These are phyloP conservation scores for Achaetomiella virescens DNA, from an alignment of 495 filamentous ascomycete genomes.

Conservation along the genomic window DNA sequence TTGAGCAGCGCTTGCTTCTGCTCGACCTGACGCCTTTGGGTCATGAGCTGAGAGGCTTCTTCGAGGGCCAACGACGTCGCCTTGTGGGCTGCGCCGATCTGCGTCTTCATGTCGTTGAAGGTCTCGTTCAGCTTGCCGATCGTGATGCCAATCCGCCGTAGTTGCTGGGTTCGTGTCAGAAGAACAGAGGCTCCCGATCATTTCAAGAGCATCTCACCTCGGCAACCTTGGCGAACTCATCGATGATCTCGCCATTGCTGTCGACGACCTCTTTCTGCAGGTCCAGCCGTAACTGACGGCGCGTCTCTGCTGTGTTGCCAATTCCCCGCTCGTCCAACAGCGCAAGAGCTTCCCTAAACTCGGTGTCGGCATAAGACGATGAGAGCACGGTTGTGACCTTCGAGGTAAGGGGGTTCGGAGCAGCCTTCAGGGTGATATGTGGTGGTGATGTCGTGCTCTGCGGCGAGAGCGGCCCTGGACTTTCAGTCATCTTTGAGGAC, in stretches of 20 bases:
- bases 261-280: conserved; percentile 90
- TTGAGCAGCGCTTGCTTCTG: conserved; percentile 79
- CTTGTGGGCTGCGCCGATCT: conserved; percentile 65
- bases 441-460: conserved; percentile 10
- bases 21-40: conserved; percentile 69
- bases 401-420: conserved; percentile 29
- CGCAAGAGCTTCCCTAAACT: conserved; percentile 79
- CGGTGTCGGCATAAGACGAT: conserved; percentile 84
- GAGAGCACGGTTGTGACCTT: conserved; percentile 83
- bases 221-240: conserved; percentile 84
- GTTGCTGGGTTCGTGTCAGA: conserved; percentile 49
- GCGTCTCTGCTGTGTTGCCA: conserved; percentile 70
- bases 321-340: conserved; percentile 67
- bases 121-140: conserved; percentile 72
- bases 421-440: conserved; percentile 8
- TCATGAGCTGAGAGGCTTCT: conserved; percentile 69
- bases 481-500: conserved; percentile 8
- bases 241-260: conserved; percentile 85
- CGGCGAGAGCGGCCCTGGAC: conserved; percentile 13
- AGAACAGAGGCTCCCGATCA: background rate
- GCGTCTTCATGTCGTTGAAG: conserved; percentile 73
- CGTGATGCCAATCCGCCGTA: conserved; percentile 75
- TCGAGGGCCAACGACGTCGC: conserved; percentile 72
- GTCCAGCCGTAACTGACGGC: conserved; percentile 74
- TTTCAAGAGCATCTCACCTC: conserved; percentile 49